These are phyloP conservation scores for Venturia oleaginea DNA, from an alignment of 2,329 filamentous ascomycete genomes.

Conservation along the genomic window DNA sequence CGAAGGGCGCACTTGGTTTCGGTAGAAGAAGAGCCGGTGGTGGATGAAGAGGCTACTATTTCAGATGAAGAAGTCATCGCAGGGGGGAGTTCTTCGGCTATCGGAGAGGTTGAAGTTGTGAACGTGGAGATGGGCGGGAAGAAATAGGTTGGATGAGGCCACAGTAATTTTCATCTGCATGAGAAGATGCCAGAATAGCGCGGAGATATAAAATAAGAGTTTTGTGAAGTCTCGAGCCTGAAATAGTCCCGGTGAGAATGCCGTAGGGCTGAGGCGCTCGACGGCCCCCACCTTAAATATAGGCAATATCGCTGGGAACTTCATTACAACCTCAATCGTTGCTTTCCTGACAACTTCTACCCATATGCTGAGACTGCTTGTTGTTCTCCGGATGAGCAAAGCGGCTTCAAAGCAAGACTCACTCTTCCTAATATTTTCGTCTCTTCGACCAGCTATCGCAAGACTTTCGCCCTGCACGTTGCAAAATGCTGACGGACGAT, in stretches of 20 bases:
- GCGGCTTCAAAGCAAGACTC: neutral
- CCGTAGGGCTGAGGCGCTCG: neutral
- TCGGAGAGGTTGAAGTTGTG: neutral
- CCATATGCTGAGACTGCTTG: neutral
- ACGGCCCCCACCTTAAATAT: neutral
- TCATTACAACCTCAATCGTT: neutral
- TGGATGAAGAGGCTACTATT: neutral
- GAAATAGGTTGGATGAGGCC: neutral
- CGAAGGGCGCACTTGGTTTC: constrained; percentile 17
- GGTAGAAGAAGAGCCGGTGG: neutral
- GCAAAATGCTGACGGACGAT: neutral
- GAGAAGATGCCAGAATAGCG: neutral
- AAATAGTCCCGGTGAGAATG: neutral
- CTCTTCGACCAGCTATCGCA: too few relatives aligned
- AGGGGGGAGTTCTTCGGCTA: neutral
- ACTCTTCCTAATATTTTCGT: neutral
- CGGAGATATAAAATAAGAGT: neutral
- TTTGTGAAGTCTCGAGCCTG: neutral
- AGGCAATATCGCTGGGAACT: neutral
- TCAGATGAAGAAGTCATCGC: neutral
- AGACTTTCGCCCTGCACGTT: too few relatives aligned
- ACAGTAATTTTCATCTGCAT: neutral
- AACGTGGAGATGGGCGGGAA: neutral
- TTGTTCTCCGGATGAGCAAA: neutral
- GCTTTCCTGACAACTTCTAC: neutral